Conservation (phyloP, 2,329 filamentous ascomycete genomes). For the Madurella fahalii region DNA sequence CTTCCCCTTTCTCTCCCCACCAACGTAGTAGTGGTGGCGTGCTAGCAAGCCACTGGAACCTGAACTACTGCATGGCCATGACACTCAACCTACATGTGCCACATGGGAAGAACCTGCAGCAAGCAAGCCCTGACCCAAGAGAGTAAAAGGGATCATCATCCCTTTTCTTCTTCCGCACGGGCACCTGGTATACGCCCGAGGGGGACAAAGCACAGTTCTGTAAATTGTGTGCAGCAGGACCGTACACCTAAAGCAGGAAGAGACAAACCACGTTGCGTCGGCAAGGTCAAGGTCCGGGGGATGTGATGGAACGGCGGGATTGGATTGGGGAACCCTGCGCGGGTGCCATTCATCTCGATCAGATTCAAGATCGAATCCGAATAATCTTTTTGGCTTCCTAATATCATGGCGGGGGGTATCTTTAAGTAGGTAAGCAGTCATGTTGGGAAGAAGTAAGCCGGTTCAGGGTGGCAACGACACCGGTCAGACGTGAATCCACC, state of each 20-base stretch:
- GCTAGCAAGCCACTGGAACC: neutral
- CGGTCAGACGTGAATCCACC: no score
- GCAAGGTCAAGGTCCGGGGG: neutral
- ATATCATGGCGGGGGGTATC: neutral
- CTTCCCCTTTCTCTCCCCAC: no score
- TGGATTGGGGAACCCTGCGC: neutral
- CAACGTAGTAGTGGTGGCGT: neutral
- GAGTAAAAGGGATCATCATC: no score
- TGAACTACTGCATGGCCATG: neutral
- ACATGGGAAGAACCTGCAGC: neutral
- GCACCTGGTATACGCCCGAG: no score
- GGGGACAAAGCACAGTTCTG: no score
- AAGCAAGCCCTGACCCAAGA: no score
- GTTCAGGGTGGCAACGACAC: no score
- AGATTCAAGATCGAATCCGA: neutral
- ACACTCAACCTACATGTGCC: neutral
- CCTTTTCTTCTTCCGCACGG: no score
- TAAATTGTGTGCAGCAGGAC: neutral
- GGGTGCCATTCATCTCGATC: neutral
- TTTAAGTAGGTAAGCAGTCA: neutral
- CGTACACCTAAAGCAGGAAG: neutral
- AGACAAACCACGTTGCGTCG: neutral
- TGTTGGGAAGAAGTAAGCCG: neutral
- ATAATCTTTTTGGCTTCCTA: neutral
- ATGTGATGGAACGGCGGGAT: neutral